These are phyloP conservation scores for Furcasterigmium furcatum DNA, from an alignment of 2,329 filamentous ascomycete genomes.

Conservation along the genomic window DNA sequence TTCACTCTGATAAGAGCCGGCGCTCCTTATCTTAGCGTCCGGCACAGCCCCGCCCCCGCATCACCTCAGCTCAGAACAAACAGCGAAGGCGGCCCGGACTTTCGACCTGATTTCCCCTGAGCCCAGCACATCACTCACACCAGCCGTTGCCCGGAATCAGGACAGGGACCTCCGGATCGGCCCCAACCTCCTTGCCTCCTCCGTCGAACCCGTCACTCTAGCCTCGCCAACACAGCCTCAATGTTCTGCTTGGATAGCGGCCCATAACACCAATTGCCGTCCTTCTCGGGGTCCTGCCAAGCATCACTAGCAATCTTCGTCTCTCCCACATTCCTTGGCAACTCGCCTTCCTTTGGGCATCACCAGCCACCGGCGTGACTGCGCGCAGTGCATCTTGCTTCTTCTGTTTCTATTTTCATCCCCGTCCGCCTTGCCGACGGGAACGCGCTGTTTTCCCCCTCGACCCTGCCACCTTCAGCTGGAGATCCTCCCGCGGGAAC, in stretches of 20 bases:
- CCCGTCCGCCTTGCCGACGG: too few species aligned
- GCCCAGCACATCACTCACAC: not conserved
- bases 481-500: too few species aligned
- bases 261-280: not conserved
- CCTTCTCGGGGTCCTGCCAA: not conserved
- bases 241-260: not conserved
- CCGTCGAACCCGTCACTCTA: too few species aligned
- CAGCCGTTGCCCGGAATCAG: not conserved
- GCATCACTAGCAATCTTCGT: not conserved
- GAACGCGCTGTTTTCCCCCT: too few species aligned
- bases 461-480: too few species aligned
- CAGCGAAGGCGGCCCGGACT: too few species aligned
- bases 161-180: too few species aligned
- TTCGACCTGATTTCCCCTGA: too few species aligned
- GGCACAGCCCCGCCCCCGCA: conserved; percentile 5
- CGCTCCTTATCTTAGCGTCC: not conserved
- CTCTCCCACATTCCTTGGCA: not conserved
- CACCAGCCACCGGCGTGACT: not conserved
- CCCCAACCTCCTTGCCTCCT: too few species aligned
- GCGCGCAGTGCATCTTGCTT: not conserved
- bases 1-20: not conserved
- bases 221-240: conserved; percentile 1
- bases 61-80: too few species aligned
- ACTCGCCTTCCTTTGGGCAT: not conserved
- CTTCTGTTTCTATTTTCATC: not conserved